Evolutionary conservation across 176 grass and related monocot species (phyloP).

Genomic region (Aegilops speltoides): DNA sequence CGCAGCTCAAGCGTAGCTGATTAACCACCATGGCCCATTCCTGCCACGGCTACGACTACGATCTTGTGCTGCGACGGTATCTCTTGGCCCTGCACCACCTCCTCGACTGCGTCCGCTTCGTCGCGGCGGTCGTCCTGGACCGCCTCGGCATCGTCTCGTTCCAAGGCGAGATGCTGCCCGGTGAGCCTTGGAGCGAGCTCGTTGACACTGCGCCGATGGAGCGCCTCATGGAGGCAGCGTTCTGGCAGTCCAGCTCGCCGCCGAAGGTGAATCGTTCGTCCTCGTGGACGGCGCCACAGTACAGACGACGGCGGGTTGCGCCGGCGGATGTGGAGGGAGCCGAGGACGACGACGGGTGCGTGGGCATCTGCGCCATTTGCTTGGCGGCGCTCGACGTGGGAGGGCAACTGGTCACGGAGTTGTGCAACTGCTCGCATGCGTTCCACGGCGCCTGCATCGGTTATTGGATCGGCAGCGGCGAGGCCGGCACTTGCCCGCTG

Average conservation of each 20-base stretch:
- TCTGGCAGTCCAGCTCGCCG: not conserved
- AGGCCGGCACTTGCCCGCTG: conserved; percentile 46
- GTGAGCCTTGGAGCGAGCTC: not conserved
- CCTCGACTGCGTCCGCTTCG: conserved; percentile 33
- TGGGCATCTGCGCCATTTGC: conserved; percentile 43
- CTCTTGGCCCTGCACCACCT: conserved; percentile 20
- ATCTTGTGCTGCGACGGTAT: conserved; percentile 2
- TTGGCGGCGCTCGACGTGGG: conserved; percentile 27
- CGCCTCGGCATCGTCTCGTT: conserved; percentile 38
- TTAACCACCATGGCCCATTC: not conserved
- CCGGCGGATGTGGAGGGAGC: not conserved
- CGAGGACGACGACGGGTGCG: not conserved
- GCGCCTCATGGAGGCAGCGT: conserved; percentile 25
- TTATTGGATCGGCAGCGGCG: conserved; percentile 17
- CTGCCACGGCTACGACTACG: conserved; percentile 19
- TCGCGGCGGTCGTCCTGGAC: conserved; percentile 27
- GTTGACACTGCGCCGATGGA: not conserved
- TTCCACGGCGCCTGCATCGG: conserved; percentile 52
- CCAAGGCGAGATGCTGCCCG: conserved; percentile 24
- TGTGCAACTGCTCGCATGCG: conserved; percentile 38
- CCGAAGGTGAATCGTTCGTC: not conserved
- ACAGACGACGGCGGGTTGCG: not conserved
- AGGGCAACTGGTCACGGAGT: conserved; percentile 6
- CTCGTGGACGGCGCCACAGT: not conserved
- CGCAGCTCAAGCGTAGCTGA: not conserved